Conservation (phyloP, 2,329 filamentous ascomycete genomes). For the Pseudonectria foliicola region DNA sequence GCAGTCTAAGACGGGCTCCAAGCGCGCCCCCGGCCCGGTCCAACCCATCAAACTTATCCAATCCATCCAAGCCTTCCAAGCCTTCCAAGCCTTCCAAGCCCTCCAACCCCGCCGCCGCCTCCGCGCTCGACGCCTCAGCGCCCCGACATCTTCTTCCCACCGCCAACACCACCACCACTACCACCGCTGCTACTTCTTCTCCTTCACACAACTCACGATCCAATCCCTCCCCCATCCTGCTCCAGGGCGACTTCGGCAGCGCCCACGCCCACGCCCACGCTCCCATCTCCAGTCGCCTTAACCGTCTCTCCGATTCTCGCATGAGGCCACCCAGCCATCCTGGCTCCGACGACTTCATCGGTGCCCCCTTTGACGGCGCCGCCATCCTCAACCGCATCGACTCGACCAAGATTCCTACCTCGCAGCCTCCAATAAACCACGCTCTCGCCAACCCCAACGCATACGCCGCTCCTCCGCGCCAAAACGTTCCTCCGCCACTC, state of each 20-base stretch:
- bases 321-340: constrained; percentile 19
- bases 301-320: constrained; percentile 22
- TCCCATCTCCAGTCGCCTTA: constrained; percentile 19
- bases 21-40: constrained; percentile 48
- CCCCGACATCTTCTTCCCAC: constrained; percentile 37
- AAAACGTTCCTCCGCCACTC: constrained; percentile 26
- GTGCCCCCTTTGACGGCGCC: constrained; percentile 58
- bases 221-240: constrained; percentile 40
- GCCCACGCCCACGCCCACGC: constrained; percentile 21
- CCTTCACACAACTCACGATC: constrained; percentile 32
- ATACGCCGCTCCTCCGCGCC: constrained; percentile 22
- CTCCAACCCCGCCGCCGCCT: too few relatives aligned
- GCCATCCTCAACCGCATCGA: constrained; percentile 56
- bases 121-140: constrained; percentile 43
- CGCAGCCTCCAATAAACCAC: constrained; percentile 22
- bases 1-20: constrained; percentile 53
- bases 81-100: too few relatives aligned
- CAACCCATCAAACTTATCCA: too few relatives aligned
- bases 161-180: constrained; percentile 37
- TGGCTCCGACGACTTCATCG: constrained; percentile 53
- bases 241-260: constrained; percentile 38
- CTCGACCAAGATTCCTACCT: constrained; percentile 38
- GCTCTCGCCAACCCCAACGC: constrained; percentile 23
- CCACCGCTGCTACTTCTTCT: too few relatives aligned
- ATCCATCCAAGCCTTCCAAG: too few relatives aligned